phyloP scores from a whole-genome alignment of 495 filamentous ascomycete genomes.

The Cercophora sp. region DNA sequence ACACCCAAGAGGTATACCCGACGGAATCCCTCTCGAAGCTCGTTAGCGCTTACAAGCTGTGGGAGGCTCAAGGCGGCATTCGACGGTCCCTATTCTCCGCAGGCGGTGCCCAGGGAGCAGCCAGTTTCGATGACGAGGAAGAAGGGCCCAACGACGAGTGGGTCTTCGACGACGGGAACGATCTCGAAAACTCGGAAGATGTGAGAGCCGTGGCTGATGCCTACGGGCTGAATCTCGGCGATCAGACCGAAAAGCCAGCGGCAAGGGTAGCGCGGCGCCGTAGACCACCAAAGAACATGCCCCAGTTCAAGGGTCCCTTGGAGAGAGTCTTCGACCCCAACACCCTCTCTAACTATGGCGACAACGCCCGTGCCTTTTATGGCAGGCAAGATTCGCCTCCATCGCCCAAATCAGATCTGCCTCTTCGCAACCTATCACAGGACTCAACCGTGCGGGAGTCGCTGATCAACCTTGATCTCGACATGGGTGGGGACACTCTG shows the following conservation, averaged over 20 bases:
- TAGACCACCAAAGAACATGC: conserved; percentile 13
- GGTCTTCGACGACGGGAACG: conserved; percentile 9
- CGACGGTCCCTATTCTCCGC: conserved; percentile 16
- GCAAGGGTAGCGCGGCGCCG: not conserved
- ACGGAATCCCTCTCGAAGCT: conserved; percentile 12
- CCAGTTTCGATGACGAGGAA: conserved; percentile 2
- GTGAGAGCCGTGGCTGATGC: conserved; percentile 8
- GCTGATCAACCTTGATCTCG: conserved; percentile 12
- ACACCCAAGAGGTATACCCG: conserved; percentile 10
- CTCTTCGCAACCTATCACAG: conserved; percentile 8
- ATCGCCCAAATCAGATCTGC: conserved; percentile 2
- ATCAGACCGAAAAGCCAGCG: not conserved
- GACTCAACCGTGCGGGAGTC: conserved; percentile 11
- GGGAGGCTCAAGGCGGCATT: conserved; percentile 13
- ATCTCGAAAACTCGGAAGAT: conserved; percentile 6
- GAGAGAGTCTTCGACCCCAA: conserved; percentile 18
- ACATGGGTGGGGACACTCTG: conserved; percentile 3
- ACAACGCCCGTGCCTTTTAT: conserved; percentile 15
- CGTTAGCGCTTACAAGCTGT: conserved; percentile 13
- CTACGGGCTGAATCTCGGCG: conserved; percentile 2
- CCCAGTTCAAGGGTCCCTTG: conserved; percentile 9
- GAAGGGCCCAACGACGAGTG: conserved; percentile 4
- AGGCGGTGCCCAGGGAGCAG: conserved; percentile 13
- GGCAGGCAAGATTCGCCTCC: conserved; percentile 5
- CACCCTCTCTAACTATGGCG: conserved; percentile 13